phyloP scores from a whole-genome alignment of 331 rosid species.

The Malus hybrid region DNA sequence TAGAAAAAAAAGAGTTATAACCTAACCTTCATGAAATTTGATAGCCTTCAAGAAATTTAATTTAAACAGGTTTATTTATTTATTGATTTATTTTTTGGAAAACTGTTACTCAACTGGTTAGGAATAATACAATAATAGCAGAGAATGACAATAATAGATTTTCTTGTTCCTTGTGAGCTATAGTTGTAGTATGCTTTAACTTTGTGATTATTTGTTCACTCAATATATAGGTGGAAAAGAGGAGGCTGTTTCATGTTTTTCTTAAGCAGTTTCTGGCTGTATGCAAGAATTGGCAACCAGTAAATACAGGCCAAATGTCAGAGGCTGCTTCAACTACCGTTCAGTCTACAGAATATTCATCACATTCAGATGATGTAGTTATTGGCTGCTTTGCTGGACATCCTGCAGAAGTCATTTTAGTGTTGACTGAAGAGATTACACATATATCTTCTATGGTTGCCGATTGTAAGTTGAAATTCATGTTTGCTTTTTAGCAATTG shows the following conservation, averaged over 20 bases:
- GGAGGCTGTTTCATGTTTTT: conserved; percentile 78
- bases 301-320: conserved; percentile 46
- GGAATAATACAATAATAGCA: background rate
- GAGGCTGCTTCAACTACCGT: conserved; percentile 44
- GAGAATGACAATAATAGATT: background rate
- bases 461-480: conserved; percentile 60
- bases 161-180: background rate
- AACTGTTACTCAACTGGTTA: no score
- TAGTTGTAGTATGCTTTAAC: background rate
- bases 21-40: background rate
- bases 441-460: conserved; percentile 57
- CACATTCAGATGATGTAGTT: conserved; percentile 47
- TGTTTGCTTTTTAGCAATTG: background rate
- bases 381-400: conserved; percentile 91
- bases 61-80: no score
- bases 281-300: conserved; percentile 84
- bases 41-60: background rate
- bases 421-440: conserved; percentile 66
- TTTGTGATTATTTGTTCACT: conserved; percentile 8
- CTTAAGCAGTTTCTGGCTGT: conserved; percentile 75
- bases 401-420: conserved; percentile 77
- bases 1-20: background rate
- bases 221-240: conserved; percentile 66
- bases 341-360: conserved; percentile 31
- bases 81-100: no score